Conservation (phyloP, 2,329 filamentous ascomycete genomes). For the Claviceps sp. region DNA sequence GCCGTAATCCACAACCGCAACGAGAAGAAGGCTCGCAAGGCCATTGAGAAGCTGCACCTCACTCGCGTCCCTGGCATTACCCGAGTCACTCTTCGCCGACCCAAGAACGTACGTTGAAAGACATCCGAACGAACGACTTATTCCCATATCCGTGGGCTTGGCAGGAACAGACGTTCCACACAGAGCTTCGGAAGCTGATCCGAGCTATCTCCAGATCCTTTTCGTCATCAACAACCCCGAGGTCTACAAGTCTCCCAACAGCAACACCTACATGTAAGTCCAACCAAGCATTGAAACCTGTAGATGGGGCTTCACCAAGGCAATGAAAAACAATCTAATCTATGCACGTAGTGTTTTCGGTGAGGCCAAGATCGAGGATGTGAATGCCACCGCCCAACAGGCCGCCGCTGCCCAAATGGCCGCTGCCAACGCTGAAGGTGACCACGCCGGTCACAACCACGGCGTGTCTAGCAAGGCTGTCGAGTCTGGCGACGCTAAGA, state of each 20-base stretch:
- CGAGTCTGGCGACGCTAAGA: slow-evolving; percentile 51
- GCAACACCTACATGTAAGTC: slow-evolving; percentile 98
- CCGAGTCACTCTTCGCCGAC: slow-evolving; percentile 90
- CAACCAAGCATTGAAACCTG: background rate
- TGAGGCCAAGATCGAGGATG: slow-evolving; percentile 99
- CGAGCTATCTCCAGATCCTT: slow-evolving; percentile 55
- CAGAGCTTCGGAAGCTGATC: slow-evolving; percentile 12
- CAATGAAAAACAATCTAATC: background rate
- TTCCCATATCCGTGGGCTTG: background rate
- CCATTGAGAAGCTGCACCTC: slow-evolving; percentile 94
- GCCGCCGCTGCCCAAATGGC: slow-evolving; percentile 82
- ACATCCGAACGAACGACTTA: background rate
- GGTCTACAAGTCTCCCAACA: slow-evolving; percentile 97
- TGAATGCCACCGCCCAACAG: slow-evolving; percentile 96
- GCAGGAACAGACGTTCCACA: background rate
- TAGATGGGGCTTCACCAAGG: background rate
- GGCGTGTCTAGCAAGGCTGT: slow-evolving; percentile 52
- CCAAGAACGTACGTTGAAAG: slow-evolving; percentile 79
- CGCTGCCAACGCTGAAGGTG: slow-evolving; percentile 49
- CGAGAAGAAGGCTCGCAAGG: slow-evolving; percentile 99
- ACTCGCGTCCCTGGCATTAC: slow-evolving; percentile 96
- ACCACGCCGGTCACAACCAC: slow-evolving; percentile 61
- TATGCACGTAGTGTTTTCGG: slow-evolving; percentile 68
- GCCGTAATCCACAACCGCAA: slow-evolving; percentile 95
- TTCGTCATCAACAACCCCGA: slow-evolving; percentile 99